Evolutionary conservation across 768 basidiomycete species (phyloP).

Genomic region (Leccinum pellstonianum): DNA sequence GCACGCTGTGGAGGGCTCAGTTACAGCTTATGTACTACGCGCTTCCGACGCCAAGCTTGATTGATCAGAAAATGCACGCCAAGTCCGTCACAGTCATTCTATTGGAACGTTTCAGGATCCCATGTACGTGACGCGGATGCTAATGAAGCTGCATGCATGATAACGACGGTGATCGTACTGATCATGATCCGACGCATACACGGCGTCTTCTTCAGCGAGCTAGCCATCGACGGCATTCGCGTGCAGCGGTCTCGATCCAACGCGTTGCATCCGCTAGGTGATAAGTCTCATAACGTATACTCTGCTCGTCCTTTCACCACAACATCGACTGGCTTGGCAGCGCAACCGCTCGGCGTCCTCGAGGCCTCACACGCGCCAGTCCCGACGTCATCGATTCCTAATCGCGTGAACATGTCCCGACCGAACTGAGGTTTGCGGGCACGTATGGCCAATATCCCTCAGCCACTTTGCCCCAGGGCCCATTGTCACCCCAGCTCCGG

Average conservation of each 20-base stretch:
- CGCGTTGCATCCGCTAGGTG: background rate
- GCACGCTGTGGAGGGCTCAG: background rate
- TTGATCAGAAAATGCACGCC: too few relatives aligned
- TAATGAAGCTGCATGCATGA: background rate
- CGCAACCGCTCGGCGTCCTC: background rate
- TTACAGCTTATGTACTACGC: background rate
- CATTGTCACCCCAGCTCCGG: constrained; percentile 14
- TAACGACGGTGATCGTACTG: background rate
- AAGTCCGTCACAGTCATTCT: too few relatives aligned
- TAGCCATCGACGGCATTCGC: background rate
- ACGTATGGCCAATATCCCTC: constrained; percentile 22
- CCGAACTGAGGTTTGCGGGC: constrained; percentile 11
- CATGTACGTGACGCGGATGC: background rate
- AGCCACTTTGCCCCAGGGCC: background rate
- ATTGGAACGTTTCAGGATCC: background rate
- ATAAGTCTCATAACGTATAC: background rate
- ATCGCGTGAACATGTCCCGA: background rate
- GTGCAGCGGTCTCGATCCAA: background rate
- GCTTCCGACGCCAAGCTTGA: background rate
- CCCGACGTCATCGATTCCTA: background rate
- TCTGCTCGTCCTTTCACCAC: background rate
- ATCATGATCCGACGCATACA: background rate
- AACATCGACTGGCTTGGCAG: background rate
- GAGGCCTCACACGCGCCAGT: background rate
- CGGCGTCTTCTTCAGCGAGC: background rate